These are phyloP conservation scores for Spizellomyces sp. DNA, from an alignment of 192 early-diverging fungal genomes.

Conservation along the genomic window DNA sequence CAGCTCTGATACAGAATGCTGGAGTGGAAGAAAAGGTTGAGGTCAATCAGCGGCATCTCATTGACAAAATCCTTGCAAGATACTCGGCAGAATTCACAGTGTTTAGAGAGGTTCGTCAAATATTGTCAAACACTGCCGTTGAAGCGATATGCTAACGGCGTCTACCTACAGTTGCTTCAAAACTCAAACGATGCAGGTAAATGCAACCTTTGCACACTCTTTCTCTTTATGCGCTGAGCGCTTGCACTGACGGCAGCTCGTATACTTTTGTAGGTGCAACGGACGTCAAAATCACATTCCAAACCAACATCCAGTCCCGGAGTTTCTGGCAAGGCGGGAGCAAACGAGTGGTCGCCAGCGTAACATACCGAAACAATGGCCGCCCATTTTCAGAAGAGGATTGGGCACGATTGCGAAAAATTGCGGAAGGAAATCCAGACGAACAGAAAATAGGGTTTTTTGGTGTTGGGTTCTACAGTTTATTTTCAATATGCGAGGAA, in stretches of 20 bases:
- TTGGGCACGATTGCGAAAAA: constrained; percentile 78
- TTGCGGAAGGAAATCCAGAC: constrained; percentile 93
- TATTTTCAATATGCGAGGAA: constrained; percentile 88
- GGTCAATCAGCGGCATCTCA: constrained; percentile 89
- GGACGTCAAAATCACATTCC: constrained; percentile 44
- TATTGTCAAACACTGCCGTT: constrained; percentile 60
- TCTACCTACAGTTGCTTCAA: too few species aligned
- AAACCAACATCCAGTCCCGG: constrained; percentile 12
- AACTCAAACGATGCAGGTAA: too few species aligned
- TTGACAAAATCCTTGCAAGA: constrained; percentile 88
- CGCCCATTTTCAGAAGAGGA: constrained; percentile 77
- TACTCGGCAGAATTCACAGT: constrained; percentile 87
- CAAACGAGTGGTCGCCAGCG: constrained; percentile 18
- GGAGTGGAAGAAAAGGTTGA: constrained; percentile 63
- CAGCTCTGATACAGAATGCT: constrained; percentile 29
- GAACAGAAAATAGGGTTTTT: constrained; percentile 78
- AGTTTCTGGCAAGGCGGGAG: constrained; percentile 28
- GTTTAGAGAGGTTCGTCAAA: constrained; percentile 67
- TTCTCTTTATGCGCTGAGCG: too few species aligned
- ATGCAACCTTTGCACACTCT: too few species aligned
- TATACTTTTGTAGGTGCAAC: constrained; percentile 50
- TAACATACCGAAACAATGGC: constrained; percentile 81
- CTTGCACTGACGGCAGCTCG: too few species aligned
- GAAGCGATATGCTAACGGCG: too few species aligned
- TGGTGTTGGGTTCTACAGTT: constrained; percentile 84